Percentiles rank a stretch among this genome's conserved stretches.
These are phyloP conservation scores for Dothidotthia symphoricarpi DNA, from an alignment of 2,329 filamentous ascomycete species.

Conservation along the genomic window DNA sequence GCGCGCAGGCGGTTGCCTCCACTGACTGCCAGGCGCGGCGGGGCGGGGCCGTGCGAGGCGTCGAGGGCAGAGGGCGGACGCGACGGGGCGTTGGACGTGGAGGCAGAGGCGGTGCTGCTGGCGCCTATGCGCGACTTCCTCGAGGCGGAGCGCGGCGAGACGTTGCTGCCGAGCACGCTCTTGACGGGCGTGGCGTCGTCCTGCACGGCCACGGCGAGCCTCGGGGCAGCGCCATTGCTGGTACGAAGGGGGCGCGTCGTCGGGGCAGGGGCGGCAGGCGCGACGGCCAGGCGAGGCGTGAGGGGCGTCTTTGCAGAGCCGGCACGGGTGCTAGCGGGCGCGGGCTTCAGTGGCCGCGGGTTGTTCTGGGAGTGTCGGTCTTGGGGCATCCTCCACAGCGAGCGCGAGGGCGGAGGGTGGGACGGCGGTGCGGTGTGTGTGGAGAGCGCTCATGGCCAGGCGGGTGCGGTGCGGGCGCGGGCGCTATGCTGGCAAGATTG, in stretches of 20 bases:
- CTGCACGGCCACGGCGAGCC: slow-evolving; percentile 35
- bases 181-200: slow-evolving; percentile 58
- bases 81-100: slow-evolving; percentile 63
- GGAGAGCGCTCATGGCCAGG: slow-evolving; percentile 31
- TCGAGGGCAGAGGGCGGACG: slow-evolving; percentile 38
- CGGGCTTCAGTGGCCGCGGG: slow-evolving; percentile 65
- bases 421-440: slow-evolving; percentile 12
- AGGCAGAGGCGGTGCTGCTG: slow-evolving; percentile 63
- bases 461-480: slow-evolving; percentile 13
- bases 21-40: slow-evolving; percentile 42
- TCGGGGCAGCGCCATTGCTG: slow-evolving; percentile 28
- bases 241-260: slow-evolving; percentile 24
- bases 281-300: slow-evolving; percentile 58
- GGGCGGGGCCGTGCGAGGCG: slow-evolving; percentile 24
- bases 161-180: slow-evolving; percentile 62
- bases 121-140: slow-evolving; percentile 63
- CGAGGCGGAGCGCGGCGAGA: slow-evolving; percentile 75
- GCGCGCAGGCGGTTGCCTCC: slow-evolving; percentile 7
- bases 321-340: slow-evolving; percentile 61
- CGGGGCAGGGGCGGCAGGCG: slow-evolving; percentile 26
- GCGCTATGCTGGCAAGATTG: background rate
- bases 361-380: slow-evolving; percentile 48
- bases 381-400: slow-evolving; percentile 38
- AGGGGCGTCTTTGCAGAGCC: slow-evolving; percentile 52
- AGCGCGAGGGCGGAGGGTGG: slow-evolving; percentile 12